Percentiles rank a stretch among this genome's conserved stretches.
Evolutionary conservation across 2,329 filamentous ascomycete species (phyloP).

Genomic region (Claviceps purpurea): DNA sequence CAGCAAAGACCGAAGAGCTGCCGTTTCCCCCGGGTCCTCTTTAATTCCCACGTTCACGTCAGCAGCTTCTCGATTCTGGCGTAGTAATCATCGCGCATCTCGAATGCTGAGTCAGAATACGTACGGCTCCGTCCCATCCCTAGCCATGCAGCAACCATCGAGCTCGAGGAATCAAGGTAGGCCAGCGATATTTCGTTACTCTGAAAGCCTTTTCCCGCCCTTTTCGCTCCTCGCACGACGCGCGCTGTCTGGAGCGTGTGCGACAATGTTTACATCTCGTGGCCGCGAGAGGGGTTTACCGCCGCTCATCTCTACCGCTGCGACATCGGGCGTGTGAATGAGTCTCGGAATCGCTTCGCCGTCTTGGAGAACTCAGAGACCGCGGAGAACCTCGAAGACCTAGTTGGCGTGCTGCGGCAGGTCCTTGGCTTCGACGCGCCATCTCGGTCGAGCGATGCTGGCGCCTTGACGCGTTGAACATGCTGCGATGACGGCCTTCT

Average conservation of each 20-base stretch:
- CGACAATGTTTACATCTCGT: background rate
- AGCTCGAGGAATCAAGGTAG: conserved; percentile 11
- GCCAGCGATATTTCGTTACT: conserved; percentile 6
- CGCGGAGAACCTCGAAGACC: background rate
- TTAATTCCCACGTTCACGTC: conserved; percentile 11
- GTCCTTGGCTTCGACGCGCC: background rate
- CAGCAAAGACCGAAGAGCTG: background rate
- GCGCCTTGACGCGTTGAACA: background rate
- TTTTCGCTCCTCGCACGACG: background rate
- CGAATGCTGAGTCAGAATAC: conserved; percentile 13
- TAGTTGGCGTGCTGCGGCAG: background rate
- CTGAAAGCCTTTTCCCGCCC: conserved; percentile 1
- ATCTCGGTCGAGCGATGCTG: background rate
- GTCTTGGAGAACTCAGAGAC: background rate
- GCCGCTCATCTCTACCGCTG: background rate
- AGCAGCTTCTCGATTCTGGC: conserved; percentile 11
- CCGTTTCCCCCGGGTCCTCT: conserved; percentile 2
- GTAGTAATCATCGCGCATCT: conserved; percentile 11
- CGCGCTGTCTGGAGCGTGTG: background rate
- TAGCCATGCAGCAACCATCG: conserved; percentile 11
- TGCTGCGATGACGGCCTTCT: background rate
- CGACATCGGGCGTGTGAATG: background rate
- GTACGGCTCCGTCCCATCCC: conserved; percentile 1
- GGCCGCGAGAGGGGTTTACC: background rate
- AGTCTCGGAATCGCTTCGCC: background rate